A percentile compares a stretch with the other conserved stretches of the same genome.
Evolutionary conservation across 176 grass and related monocot species (phyloP).

Genomic region (Carex cristatella): DNA sequence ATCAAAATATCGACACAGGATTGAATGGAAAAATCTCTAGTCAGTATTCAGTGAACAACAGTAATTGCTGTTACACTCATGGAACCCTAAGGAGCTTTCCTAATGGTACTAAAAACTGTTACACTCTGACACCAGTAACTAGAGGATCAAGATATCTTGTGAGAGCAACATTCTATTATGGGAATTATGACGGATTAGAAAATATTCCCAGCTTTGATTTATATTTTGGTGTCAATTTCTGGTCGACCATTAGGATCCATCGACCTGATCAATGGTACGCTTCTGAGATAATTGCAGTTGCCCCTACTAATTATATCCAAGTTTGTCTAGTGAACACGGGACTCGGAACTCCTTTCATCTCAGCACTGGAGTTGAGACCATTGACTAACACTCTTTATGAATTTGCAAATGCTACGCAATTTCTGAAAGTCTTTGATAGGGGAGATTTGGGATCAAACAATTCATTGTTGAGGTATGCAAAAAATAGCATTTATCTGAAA

Average conservation of each 20-base stretch:
- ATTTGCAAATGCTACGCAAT: not conserved
- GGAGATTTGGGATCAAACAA: not conserved
- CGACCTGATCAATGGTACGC: not conserved
- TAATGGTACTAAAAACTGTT: conserved; percentile 22
- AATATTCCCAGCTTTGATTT: conserved; percentile 8
- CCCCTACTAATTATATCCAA: conserved; percentile 4
- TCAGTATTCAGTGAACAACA: not conserved
- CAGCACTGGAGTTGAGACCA: conserved; percentile 15
- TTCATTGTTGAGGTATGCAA: not conserved
- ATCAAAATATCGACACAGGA: conserved; percentile 34
- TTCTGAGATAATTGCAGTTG: conserved; percentile 1
- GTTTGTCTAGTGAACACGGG: conserved; percentile 39
- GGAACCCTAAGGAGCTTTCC: conserved; percentile 36
- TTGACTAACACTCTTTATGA: not conserved
- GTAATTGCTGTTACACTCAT: too few relatives aligned
- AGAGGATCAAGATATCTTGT: conserved; percentile 10
- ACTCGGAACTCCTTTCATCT: conserved; percentile 39
- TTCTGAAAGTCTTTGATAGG: not conserved
- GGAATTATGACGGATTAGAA: conserved; percentile 17
- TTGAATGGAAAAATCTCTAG: conserved; percentile 34
- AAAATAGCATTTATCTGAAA: not conserved
- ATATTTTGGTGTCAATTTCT: conserved; percentile 30
- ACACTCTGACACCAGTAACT: not conserved
- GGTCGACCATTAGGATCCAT: not conserved
- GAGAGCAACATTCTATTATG: conserved; percentile 36